A percentile compares a stretch with the other conserved stretches of the same genome.
Conservation (phyloP, 2,329 filamentous ascomycete species). For the Pseudogymnoascus sp. region DNA sequence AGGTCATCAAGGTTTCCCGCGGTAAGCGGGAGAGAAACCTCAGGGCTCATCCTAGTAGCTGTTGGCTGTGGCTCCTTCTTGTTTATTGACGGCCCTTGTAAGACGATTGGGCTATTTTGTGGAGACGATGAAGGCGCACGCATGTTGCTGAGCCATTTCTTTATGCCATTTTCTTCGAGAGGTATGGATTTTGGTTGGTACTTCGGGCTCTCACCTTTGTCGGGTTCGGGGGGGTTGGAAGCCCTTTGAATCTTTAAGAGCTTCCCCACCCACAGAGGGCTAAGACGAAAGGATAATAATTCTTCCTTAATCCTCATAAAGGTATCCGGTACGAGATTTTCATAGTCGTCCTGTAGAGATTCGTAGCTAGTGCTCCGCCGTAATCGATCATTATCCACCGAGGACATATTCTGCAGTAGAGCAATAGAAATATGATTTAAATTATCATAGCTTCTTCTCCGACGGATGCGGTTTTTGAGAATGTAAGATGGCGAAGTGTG, state of each 20-base stretch:
- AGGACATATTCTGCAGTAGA: not conserved
- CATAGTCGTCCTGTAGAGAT: not conserved
- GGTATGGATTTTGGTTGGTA: not conserved
- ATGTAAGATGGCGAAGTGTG: not conserved
- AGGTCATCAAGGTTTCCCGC: not conserved
- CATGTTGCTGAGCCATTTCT: not conserved
- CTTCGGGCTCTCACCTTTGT: not conserved
- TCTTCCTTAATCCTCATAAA: not conserved
- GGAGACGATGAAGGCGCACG: not conserved
- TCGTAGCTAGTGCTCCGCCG: not conserved
- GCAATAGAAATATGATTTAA: not conserved
- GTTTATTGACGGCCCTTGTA: not conserved
- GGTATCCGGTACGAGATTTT: not conserved
- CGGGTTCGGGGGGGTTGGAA: not conserved
- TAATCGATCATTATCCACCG: not conserved
- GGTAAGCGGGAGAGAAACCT: not conserved
- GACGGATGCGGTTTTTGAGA: not conserved
- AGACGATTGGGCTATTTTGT: conserved; percentile 5
- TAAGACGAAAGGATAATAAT: not conserved
- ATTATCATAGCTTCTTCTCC: not conserved
- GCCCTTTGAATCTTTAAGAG: not conserved
- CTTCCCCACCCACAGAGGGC: not conserved
- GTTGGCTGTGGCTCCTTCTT: not conserved
- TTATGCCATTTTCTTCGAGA: not conserved
- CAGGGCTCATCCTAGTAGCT: not conserved